phyloP scores from a whole-genome alignment of 805 yeast genomes.

The Hanseniaspora meyeri region DNA sequence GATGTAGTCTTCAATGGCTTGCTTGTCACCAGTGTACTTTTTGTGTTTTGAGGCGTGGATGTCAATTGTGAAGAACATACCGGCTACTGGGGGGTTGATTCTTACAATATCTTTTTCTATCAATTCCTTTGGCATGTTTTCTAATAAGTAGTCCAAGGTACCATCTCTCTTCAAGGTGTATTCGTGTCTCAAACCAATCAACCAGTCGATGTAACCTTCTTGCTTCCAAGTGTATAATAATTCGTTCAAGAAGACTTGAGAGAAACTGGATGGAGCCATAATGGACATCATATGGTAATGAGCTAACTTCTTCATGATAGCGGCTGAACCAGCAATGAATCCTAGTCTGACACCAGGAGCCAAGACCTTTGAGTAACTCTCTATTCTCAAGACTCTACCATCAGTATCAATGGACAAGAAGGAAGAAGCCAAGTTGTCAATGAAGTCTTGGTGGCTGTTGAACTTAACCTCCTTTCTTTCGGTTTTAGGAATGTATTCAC shows the following conservation, averaged over 20 bases:
- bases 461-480: constrained; percentile 21
- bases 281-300: constrained; percentile 69
- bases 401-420: constrained; percentile 66
- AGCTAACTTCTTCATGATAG: constrained; percentile 50
- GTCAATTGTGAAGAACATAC: constrained; percentile 70
- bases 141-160: constrained; percentile 61
- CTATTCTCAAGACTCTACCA: constrained; percentile 81
- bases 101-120: constrained; percentile 14
- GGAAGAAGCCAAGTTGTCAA: constrained; percentile 59
- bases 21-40: constrained; percentile 50
- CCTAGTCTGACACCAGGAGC: constrained; percentile 92
- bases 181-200: constrained; percentile 67
- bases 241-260: constrained; percentile 60
- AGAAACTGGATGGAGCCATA: constrained; percentile 70
- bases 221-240: constrained; percentile 82
- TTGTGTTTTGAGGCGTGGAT: constrained; percentile 77
- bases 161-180: constrained; percentile 81
- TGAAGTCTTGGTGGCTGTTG: constrained; percentile 48
- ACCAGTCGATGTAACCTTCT: constrained; percentile 78
- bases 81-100: constrained; percentile 59
- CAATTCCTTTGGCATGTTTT: constrained; percentile 40
- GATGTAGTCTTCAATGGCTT: constrained; percentile 50
- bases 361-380: constrained; percentile 78
- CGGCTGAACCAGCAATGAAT: constrained; percentile 69
- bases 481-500: constrained; percentile 44